A percentile compares a stretch with the other conserved stretches of the same genome.
Conservation (phyloP, 345 rosid species). For the Corchorus capsularis region DNA sequence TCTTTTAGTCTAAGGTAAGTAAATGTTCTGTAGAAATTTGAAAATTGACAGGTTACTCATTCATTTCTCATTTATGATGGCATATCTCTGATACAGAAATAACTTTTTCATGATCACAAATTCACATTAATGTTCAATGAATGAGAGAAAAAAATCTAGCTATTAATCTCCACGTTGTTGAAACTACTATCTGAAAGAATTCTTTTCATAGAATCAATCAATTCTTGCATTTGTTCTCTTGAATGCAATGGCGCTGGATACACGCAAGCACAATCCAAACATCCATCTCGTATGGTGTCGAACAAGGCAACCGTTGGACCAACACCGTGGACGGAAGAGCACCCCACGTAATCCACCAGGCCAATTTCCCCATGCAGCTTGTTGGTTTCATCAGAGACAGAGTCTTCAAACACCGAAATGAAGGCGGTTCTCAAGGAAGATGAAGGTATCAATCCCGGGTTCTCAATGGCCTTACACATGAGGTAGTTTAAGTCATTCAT, state of each 20-base stretch:
- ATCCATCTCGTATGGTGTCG: conserved; percentile 62
- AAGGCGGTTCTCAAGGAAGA: conserved; percentile 63
- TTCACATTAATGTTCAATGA: neutral
- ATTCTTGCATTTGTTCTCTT: conserved; percentile 62
- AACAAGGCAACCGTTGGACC: conserved; percentile 71
- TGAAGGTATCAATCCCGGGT: conserved; percentile 72
- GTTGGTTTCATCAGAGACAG: conserved; percentile 40
- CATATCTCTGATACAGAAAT: neutral
- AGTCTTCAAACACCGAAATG: conserved; percentile 71
- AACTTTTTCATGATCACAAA: neutral
- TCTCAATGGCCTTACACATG: conserved; percentile 82
- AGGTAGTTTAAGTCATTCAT: conserved; percentile 78
- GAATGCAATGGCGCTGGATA: conserved; percentile 81
- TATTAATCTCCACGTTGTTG: conserved; percentile 2
- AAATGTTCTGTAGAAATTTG: neutral
- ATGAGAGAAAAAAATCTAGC: neutral
- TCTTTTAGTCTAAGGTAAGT: neutral
- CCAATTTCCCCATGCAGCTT: conserved; percentile 32
- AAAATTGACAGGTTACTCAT: neutral
- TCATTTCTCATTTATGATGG: neutral
- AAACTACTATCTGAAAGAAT: conserved; percentile 40
- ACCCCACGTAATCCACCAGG: conserved; percentile 58
- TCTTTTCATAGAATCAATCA: conserved; percentile 54
- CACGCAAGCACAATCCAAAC: conserved; percentile 63
- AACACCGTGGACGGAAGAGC: conserved; percentile 70